These are phyloP conservation scores for Microdochium trichocladiopsis DNA, from an alignment of 2,329 filamentous ascomycete genomes.

Conservation along the genomic window DNA sequence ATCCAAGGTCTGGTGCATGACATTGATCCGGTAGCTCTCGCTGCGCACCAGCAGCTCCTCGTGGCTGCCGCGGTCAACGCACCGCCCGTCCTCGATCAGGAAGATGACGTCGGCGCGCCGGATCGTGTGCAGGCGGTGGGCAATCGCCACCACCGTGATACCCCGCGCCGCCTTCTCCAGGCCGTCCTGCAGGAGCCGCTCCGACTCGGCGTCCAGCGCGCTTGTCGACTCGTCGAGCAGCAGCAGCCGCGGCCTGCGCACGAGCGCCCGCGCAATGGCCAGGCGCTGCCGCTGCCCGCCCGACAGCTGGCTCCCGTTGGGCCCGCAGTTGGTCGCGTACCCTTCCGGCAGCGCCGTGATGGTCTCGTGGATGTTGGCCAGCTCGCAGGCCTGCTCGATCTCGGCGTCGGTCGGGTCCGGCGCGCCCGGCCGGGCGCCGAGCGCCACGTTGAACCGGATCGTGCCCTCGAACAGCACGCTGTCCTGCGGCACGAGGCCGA, in stretches of 20 bases:
- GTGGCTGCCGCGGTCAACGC: slow-evolving; percentile 45
- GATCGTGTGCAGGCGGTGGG: slow-evolving; percentile 50
- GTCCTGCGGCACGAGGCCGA: slow-evolving; percentile 52
- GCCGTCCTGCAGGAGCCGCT: slow-evolving; percentile 58
- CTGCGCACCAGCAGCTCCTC: slow-evolving; percentile 45
- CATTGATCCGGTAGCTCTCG: slow-evolving; percentile 45
- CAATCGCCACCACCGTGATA: slow-evolving; percentile 52
- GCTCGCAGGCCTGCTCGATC: slow-evolving; percentile 57
- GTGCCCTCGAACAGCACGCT: slow-evolving; percentile 50
- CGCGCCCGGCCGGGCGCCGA: slow-evolving; percentile 46
- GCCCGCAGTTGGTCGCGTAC: slow-evolving; percentile 60
- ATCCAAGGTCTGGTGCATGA: slow-evolving; percentile 39
- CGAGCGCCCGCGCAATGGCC: slow-evolving; percentile 69
- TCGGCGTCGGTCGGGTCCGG: slow-evolving; percentile 47
- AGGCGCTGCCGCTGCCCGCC: slow-evolving; percentile 76
- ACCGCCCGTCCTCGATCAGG: slow-evolving; percentile 44
- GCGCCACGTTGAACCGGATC: slow-evolving; percentile 46
- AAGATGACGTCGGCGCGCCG: slow-evolving; percentile 51
- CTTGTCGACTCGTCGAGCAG: slow-evolving; percentile 79
- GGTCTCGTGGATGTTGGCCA: slow-evolving; percentile 65
- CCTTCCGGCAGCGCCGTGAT: slow-evolving; percentile 56
- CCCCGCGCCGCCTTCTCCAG: slow-evolving; percentile 49
- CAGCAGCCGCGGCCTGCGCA: slow-evolving; percentile 64
- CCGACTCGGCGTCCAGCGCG: slow-evolving; percentile 66
- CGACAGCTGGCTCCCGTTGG: slow-evolving; percentile 67